phyloP scores from a whole-genome alignment of 2,329 filamentous ascomycete genomes.

The Lasiodiplodia theobromae region DNA sequence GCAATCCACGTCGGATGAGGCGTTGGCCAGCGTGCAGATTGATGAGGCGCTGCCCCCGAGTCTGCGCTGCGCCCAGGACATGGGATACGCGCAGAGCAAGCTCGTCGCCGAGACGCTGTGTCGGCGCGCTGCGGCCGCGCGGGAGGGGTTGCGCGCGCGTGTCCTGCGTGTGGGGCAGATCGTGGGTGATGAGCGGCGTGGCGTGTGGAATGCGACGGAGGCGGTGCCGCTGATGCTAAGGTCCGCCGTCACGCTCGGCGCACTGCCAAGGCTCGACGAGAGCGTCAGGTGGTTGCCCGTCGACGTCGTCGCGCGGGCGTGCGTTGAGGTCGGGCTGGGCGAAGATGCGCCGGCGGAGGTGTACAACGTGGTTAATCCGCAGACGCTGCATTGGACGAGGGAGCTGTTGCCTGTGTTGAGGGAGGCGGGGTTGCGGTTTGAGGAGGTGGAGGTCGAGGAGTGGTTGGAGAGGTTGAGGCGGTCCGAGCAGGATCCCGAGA shows the following conservation, averaged over 20 bases:
- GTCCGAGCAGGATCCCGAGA: constrained; percentile 36
- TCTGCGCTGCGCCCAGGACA: constrained; percentile 53
- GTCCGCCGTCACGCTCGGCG: constrained; percentile 55
- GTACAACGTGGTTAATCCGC: constrained; percentile 62
- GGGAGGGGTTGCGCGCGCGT: constrained; percentile 34
- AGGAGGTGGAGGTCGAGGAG: constrained; percentile 35
- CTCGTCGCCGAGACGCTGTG: constrained; percentile 58
- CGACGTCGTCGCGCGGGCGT: constrained; percentile 49
- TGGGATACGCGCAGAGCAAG: constrained; percentile 61
- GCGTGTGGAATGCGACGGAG: constrained; percentile 59
- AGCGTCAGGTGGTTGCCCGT: constrained; percentile 53
- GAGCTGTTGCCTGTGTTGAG: constrained; percentile 61
- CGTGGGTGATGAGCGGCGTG: constrained; percentile 54
- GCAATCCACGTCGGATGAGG: constrained; percentile 30
- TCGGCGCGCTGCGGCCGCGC: constrained; percentile 33
- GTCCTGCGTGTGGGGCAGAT: constrained; percentile 57
- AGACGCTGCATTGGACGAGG: constrained; percentile 58
- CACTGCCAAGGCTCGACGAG: constrained; percentile 55
- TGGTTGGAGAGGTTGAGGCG: constrained; percentile 39
- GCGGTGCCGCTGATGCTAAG: constrained; percentile 60
- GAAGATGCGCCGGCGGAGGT: constrained; percentile 37
- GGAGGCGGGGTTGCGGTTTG: constrained; percentile 47
- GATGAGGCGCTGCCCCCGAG: constrained; percentile 48
- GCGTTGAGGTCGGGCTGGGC: constrained; percentile 35
- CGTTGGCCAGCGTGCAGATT: constrained; percentile 33